These are phyloP conservation scores for Cajanus cajan DNA, from an alignment of 306 rosid genomes.

Conservation along the genomic window DNA sequence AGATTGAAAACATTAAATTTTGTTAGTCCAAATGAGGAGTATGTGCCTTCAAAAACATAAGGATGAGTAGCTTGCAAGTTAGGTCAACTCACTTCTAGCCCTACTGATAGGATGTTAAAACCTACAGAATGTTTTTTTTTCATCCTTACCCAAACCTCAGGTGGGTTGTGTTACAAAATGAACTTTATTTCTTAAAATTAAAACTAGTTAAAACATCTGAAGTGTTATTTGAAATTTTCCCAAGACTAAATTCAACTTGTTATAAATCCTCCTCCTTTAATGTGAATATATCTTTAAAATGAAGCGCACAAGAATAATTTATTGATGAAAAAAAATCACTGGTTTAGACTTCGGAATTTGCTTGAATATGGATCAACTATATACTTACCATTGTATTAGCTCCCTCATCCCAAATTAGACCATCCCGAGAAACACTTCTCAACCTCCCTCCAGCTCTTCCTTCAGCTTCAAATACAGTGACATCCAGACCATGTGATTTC, in stretches of 20 bases:
- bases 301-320: neutral
- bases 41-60: neutral
- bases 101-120: neutral
- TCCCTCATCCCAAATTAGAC: slow-evolving; percentile 91
- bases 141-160: neutral
- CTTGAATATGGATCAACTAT: neutral
- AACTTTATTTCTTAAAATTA: neutral
- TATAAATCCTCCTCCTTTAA: slow-evolving; percentile 14
- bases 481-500: slow-evolving; percentile 77
- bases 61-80: neutral
- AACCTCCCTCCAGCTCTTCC: slow-evolving; percentile 89
- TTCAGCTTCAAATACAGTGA: slow-evolving; percentile 78
- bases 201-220: neutral
- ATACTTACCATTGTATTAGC: slow-evolving; percentile 88
- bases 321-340: slow-evolving; percentile 8
- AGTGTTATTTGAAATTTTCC: neutral
- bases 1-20: neutral
- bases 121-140: neutral
- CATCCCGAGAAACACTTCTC: slow-evolving; percentile 70
- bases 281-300: neutral
- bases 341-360: neutral
- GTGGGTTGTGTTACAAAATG: neutral
- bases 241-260: slow-evolving; percentile 17
- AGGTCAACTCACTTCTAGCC: neutral
- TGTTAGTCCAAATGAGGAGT: slow-evolving; percentile 3